These are phyloP conservation scores for Parascedosporium putredinis DNA, from an alignment of 2,329 filamentous ascomycete genomes.

Conservation along the genomic window DNA sequence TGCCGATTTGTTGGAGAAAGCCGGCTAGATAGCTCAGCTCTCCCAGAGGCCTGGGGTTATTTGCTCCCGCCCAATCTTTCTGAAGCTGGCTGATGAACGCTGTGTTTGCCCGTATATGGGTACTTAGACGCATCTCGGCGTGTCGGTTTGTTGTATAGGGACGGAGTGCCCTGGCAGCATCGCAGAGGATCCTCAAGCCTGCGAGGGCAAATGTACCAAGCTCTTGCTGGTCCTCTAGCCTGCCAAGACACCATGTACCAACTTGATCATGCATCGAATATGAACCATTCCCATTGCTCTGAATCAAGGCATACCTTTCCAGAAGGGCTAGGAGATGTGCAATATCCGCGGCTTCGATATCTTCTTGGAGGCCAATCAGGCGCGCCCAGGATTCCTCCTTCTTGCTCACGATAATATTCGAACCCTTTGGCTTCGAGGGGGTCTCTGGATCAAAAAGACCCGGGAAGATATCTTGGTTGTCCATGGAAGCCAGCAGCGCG, in stretches of 20 bases:
- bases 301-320: neutral
- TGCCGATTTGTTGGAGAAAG: too few species aligned
- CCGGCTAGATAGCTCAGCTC: neutral
- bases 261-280: neutral
- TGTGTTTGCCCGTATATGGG: neutral
- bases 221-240: neutral
- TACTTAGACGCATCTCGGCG: neutral
- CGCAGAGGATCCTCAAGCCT: neutral
- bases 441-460: neutral
- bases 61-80: too few species aligned
- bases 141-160: neutral
- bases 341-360: neutral
- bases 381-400: too few species aligned
- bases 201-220: neutral
- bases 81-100: too few species aligned
- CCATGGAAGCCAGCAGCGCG: neutral
- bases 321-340: neutral
- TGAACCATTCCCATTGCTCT: neutral
- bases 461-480: conserved; percentile 1
- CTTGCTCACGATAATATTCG: too few species aligned
- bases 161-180: neutral
- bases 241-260: neutral
- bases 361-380: neutral
- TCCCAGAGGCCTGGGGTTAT: neutral
- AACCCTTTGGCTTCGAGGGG: too few species aligned